These are phyloP conservation scores for Dothiorella sarmentorum DNA, from an alignment of 2,329 filamentous ascomycete species.

Conservation along the genomic window DNA sequence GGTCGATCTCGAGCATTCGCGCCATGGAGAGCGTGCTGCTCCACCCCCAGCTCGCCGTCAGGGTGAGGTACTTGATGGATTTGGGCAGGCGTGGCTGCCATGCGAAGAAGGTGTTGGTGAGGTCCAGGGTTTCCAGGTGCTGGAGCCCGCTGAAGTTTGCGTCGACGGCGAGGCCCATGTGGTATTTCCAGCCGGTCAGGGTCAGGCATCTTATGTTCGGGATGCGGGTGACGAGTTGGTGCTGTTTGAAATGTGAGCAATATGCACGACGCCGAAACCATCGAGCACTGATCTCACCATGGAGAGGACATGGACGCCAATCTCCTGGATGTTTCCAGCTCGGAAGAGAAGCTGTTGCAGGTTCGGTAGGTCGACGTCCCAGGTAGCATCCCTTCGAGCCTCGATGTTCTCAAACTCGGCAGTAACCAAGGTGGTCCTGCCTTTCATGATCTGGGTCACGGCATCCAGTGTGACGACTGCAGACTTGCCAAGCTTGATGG, in stretches of 20 bases:
- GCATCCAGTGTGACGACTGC: slow-evolving; percentile 26
- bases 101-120: not conserved
- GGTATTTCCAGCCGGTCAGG: slow-evolving; percentile 18
- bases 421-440: slow-evolving; percentile 26
- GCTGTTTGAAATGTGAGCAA: not conserved
- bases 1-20: not conserved
- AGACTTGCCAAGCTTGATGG: slow-evolving; percentile 26
- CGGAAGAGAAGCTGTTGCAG: slow-evolving; percentile 27
- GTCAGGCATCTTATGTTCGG: slow-evolving; percentile 23
- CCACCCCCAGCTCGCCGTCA: slow-evolving; percentile 8
- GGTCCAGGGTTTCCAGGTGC: not conserved
- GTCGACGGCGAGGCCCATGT: not conserved
- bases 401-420: slow-evolving; percentile 24
- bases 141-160: slow-evolving; percentile 2
- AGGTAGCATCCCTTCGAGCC: slow-evolving; percentile 16
- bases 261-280: not conserved
- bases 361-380: slow-evolving; percentile 27
- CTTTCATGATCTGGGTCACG: slow-evolving; percentile 29
- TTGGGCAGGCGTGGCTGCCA: not conserved
- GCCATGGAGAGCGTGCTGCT: not conserved
- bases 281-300: not conserved
- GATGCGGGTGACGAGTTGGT: slow-evolving; percentile 19
- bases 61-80: not conserved
- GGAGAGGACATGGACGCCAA: not conserved
- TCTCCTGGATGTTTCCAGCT: not conserved